phyloP scores from a whole-genome alignment of 176 grass and related monocot species.

The Lolium multiflorum region DNA sequence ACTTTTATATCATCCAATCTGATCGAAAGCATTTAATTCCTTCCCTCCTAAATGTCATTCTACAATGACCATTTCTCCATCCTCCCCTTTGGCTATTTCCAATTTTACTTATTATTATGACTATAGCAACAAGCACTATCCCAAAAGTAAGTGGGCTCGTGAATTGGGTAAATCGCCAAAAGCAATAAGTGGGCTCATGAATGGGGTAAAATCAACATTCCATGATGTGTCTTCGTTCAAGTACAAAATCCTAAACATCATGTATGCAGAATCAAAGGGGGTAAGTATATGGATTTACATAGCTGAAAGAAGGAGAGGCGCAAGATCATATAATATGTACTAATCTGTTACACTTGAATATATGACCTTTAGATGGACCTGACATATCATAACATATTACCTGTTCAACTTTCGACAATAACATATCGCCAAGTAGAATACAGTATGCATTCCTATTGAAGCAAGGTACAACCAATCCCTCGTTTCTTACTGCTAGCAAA shows the following conservation, averaged over 20 bases:
- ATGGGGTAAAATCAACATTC: not conserved
- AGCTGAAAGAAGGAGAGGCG: not conserved
- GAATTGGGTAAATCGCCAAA: not conserved
- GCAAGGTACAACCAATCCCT: slow-evolving; percentile 19
- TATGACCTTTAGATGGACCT: not conserved
- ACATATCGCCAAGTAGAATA: slow-evolving; percentile 25
- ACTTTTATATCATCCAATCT: not conserved
- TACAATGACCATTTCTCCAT: not conserved
- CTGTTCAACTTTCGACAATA: slow-evolving; percentile 33
- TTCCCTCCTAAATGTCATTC: not conserved
- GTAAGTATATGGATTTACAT: not conserved
- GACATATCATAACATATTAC: not conserved
- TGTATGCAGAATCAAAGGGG: not conserved
- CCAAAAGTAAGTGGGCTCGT: too few relatives aligned
- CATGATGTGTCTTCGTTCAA: too few relatives aligned
- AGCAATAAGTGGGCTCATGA: not conserved
- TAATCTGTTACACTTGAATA: not conserved
- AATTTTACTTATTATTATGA: not conserved
- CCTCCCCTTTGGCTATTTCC: not conserved
- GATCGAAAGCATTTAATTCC: not conserved
- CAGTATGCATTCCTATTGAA: not conserved
- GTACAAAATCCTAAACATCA: too few relatives aligned
- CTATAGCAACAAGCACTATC: not conserved
- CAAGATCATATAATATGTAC: not conserved
- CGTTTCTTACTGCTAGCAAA: slow-evolving; percentile 38